phyloP scores from a whole-genome alignment of 2,329 filamentous ascomycete genomes.

The Fusarium beomiforme region DNA sequence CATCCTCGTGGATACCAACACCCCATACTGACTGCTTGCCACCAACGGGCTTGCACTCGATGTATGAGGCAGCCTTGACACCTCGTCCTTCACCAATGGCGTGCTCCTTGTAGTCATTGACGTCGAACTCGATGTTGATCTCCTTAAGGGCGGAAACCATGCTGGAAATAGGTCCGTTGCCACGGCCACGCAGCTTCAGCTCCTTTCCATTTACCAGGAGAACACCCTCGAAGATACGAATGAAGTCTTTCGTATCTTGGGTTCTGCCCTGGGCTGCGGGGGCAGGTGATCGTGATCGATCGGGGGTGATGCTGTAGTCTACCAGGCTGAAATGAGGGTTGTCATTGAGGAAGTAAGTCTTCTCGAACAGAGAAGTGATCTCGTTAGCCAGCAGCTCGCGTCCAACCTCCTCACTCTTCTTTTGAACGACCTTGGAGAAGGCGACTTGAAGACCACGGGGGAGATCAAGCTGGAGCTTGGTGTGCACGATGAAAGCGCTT shows the following conservation, averaged over 20 bases:
- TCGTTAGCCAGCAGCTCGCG: conserved; percentile 86
- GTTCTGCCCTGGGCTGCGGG: conserved; percentile 75
- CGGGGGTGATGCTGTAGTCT: conserved; percentile 90
- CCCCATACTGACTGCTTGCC: conserved; percentile 84
- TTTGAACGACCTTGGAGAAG: conserved; percentile 89
- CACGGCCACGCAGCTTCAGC: conserved; percentile 79
- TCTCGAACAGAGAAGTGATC: conserved; percentile 88
- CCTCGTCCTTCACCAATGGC: conserved; percentile 81
- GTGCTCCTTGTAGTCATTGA: conserved; percentile 96
- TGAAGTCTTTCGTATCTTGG: conserved; percentile 79
- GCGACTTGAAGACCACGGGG: conserved; percentile 92
- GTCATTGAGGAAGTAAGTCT: conserved; percentile 83
- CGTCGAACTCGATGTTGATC: conserved; percentile 87
- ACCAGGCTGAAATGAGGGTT: conserved; percentile 88
- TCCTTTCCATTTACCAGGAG: conserved; percentile 84
- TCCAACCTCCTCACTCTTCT: conserved; percentile 79
- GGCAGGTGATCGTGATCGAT: conserved; percentile 79
- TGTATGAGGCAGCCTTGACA: conserved; percentile 94
- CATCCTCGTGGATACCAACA: conserved; percentile 91
- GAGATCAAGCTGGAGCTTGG: conserved; percentile 88
- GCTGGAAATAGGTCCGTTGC: conserved; percentile 91
- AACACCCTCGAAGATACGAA: conserved; percentile 85
- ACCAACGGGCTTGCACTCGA: conserved; percentile 80
- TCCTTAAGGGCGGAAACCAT: conserved; percentile 82
- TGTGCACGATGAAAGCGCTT: conserved; percentile 91